Percentiles rank a stretch among this genome's conserved stretches.
phyloP scores from a whole-genome alignment of 768 basidiomycete species.

The Tubosaeta sp. region DNA sequence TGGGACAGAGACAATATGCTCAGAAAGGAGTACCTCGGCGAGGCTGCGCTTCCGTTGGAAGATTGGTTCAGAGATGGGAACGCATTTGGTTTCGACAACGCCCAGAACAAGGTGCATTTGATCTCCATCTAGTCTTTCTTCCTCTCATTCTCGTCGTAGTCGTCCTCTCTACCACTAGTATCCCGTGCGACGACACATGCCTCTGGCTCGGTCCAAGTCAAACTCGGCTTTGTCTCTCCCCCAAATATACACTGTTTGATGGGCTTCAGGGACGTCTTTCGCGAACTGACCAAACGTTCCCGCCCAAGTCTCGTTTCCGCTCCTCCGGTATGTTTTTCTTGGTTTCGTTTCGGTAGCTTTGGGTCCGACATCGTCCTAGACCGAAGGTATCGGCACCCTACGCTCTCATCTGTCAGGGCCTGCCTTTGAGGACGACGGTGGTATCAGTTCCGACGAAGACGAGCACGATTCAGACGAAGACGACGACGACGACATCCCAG shows the following conservation, averaged over 20 bases:
- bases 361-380: constrained; percentile 39
- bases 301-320: constrained; percentile 68
- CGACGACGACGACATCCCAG: constrained; percentile 31
- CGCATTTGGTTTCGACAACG: constrained; percentile 52
- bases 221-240: constrained; percentile 53
- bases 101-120: constrained; percentile 60
- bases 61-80: constrained; percentile 65
- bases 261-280: constrained; percentile 57
- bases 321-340: constrained; percentile 58
- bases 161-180: constrained; percentile 43
- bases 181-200: constrained; percentile 43
- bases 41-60: constrained; percentile 70
- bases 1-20: constrained; percentile 90
- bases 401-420: constrained; percentile 55
- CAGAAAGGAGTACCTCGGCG: constrained; percentile 91
- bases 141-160: constrained; percentile 29
- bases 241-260: constrained; percentile 41
- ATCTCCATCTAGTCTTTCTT: not conserved
- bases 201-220: constrained; percentile 53
- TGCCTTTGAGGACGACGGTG: constrained; percentile 74
- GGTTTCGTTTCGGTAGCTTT: not conserved
- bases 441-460: constrained; percentile 53
- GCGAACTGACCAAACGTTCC: constrained; percentile 58
- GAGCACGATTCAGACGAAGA: constrained; percentile 33
- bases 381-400: constrained; percentile 81